phyloP scores from a whole-genome alignment of 805 yeast genomes.

The Wickerhamiella azyma region DNA sequence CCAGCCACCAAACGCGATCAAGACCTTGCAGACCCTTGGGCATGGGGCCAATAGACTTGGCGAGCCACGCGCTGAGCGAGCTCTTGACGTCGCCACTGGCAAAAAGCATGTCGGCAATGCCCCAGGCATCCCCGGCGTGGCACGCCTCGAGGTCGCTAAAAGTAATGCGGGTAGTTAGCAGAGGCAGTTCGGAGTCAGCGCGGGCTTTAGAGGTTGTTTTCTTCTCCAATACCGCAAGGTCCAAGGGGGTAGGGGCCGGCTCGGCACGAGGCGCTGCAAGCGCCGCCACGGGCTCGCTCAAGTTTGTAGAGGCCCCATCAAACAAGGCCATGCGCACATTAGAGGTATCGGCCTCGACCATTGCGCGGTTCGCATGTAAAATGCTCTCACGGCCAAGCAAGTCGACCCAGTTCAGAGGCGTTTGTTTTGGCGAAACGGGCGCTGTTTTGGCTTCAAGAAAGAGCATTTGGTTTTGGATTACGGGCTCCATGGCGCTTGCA shows the following conservation, averaged over 20 bases:
- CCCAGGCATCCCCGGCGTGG: conserved; percentile 20
- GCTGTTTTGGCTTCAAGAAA: not conserved
- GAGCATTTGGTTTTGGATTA: not conserved
- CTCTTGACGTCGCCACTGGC: conserved; percentile 1
- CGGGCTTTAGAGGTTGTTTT: not conserved
- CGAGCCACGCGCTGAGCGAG: not conserved
- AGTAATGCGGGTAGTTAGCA: not conserved
- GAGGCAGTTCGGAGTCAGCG: not conserved
- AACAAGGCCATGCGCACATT: not conserved
- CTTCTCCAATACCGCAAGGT: not conserved
- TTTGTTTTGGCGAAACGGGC: not conserved
- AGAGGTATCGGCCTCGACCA: not conserved
- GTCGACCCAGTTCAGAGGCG: not conserved
- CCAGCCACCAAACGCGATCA: conserved; percentile 1
- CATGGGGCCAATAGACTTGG: not conserved
- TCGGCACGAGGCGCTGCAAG: not conserved
- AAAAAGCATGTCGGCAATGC: conserved; percentile 3
- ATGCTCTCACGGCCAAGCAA: not conserved
- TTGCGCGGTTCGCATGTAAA: not conserved
- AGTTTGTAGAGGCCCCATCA: not conserved
- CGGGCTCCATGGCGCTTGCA: not conserved
- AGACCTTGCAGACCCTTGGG: not conserved
- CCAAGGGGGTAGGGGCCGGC: not conserved
- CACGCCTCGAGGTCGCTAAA: not conserved
- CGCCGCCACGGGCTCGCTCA: not conserved